Evolutionary conservation across 2,329 filamentous ascomycete species (phyloP), one percentile per base, ranked within the genome.

Genomic region (Apiospora phragmitis): DNA sequence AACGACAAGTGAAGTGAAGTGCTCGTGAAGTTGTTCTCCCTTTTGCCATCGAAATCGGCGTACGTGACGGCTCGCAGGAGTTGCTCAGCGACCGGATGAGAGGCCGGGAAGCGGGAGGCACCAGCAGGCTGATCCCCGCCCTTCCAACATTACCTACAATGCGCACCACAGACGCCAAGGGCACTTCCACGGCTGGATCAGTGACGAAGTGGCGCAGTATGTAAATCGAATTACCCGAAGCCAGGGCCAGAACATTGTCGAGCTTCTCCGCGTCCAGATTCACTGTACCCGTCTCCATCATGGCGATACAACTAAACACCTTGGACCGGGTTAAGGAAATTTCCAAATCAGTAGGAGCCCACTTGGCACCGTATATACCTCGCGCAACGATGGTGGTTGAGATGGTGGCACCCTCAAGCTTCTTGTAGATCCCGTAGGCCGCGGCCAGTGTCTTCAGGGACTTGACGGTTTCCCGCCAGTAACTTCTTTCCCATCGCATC

Each of bases 191-290:
- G 1, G 42, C 42, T 18, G 69, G 69, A 24, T 68, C 69, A 8
- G 38, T 35, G 29, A 70, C 26, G 5, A 68, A 45, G 14, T 47
- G 29, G 9, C 65, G 47, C 16, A 68, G 32, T 1, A 70, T 59
- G 26, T 68, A 70, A 29, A 70, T 49, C 1, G 69, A 70, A 32
- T 68, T 70, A 8, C 69, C 69, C 8, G 66, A 66, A 26, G 69
- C 62, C 14, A 70, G 21, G 42, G 65, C 69, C 24, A 70, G 1
- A 3, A 68, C 41, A 11, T 41, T 0, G 6, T 68, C 65, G 14
- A 68, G 42, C 12, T 6, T 41, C 21, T 65, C 47, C n/a, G 38
- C n/a, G 3, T 70, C 41, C 18, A 70, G n/a, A 32, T 67, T 49
- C 3, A 70, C 24, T 2, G 42, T 65, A 3, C 69, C 69, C 4